A percentile compares a stretch with the other conserved stretches of the same genome.
These are phyloP conservation scores for Cryphonectria radicalis DNA, from an alignment of 2,329 filamentous ascomycete species.

Conservation along the genomic window DNA sequence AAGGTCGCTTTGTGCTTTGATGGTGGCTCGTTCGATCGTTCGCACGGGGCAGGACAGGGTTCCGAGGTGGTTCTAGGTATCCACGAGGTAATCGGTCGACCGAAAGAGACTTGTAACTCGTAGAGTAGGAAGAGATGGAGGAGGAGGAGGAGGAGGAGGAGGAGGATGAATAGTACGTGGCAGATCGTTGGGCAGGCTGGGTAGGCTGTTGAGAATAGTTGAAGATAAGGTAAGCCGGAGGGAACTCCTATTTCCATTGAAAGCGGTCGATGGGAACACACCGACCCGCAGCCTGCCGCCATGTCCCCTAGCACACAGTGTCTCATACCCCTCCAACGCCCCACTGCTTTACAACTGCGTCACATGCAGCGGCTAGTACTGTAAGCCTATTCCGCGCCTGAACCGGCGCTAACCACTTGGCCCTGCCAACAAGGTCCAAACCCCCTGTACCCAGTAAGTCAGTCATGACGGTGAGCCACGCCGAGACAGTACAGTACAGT, in stretches of 20 bases:
- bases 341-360: conserved; percentile 10
- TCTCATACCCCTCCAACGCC: conserved; percentile 3
- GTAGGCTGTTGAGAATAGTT: conserved; percentile 19
- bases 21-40: conserved; percentile 2
- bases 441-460: background rate
- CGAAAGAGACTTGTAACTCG: background rate
- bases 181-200: background rate
- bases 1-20: background rate
- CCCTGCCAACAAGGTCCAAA: background rate
- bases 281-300: conserved; percentile 8
- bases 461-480: background rate
- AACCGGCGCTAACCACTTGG: background rate
- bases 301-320: background rate
- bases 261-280: conserved; percentile 1
- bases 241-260: conserved; percentile 11
- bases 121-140: background rate
- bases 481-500: background rate
- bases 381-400: background rate
- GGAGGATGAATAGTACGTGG: background rate
- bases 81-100: background rate
- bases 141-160: too few relatives aligned
- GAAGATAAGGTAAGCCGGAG: conserved; percentile 3
- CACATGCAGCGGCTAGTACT: conserved; percentile 10
- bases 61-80: background rate
- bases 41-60: background rate